Base-by-base conservation (phyloP, 352 stramenopile species). In the Globisporangium rhizosaccharum region DNA sequence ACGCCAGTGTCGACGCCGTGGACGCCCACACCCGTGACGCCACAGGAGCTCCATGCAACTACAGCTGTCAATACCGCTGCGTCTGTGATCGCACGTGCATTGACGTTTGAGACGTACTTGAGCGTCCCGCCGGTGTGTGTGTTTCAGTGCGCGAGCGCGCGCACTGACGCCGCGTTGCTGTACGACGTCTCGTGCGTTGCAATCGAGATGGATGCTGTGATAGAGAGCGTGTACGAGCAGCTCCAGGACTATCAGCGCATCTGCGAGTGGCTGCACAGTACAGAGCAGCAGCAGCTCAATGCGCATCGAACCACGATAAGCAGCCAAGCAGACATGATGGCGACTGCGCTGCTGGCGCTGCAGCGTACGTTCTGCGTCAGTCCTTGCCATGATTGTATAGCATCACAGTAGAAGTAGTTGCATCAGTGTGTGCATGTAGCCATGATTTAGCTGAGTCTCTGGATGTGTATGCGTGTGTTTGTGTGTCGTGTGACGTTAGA, bases 181-280 rank as follows among this genome's bases (percentile, higher is more conserved):
- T 64, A 70, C 5, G 71, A 79, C n/a, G 44, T 79, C 4, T 33
- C 64, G 20, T 48, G 51, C 12, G 36, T 67, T 15, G 66, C 67
- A n/a, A 58, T 67, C 17, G 72, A 77, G 61, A 70, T 78, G 61
- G 72, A 80, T 41, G 57, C 65, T 18, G 56, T 80, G 20, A 20
- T 66, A 11, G 60, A 66, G 45, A 61, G 41, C 41, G 48, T 68
- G 17, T 15, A 65, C 18, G 72, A 80, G 42, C 72, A 80, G 57
- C 61, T 80, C 7, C 59, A 71, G 23, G 72, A 80, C 54, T 61
- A 59, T n/a, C 25, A 63, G 18, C 45, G 61, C 49, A 37, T 80
- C 14, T 17, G 17, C 15, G 48, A 62, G 6, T 61, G 42, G 15
- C 45, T 67, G 5, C 18, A 50, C 6, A 41, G 11, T 1, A 20